Evolutionary conservation across 192 early-diverging fungal species (phyloP), one percentile per base, ranked within the genome.

Genomic region (Coemansia nantahalensis): DNA sequence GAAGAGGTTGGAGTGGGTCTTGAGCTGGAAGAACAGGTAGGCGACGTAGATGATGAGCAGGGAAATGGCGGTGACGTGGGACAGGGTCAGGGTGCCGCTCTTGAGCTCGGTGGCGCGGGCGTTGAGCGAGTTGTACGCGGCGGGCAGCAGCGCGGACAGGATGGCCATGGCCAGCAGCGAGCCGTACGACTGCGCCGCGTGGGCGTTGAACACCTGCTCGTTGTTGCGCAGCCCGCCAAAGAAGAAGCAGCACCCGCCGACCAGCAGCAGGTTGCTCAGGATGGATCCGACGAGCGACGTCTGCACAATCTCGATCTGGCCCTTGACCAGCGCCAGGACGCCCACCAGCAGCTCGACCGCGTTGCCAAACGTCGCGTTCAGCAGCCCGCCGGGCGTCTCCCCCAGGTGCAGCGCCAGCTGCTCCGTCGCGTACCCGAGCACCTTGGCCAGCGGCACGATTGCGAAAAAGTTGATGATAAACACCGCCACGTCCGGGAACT

Each of bases 381-480:
- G 62, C 13, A 98, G 79, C 16, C 88, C 92, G 37, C 93, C 95
- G 34, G 95, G 76, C 31, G 83, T 70, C 32, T 81, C 79, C 52
- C 83, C 82, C 31, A 79, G 48, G 23, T 74, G 56, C 65, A 80
- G 59, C 0, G 79, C 77, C 50, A 90, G 43, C 54, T 94, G 84
- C 43, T 94, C 90, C 19, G 91, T 94, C 12, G 85, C 83, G 43
- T 84, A 70, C 40, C 81, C 85, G 7, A 89, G 75, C 41, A 86
- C 62, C 56, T 95, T 93, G 21, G 95, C 94, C 35, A 98, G 69
- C 21, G 93, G 91, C 19, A 98, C 68, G 38, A 96, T 91, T 7
- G 90, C 94, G 21, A 91, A 81, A 39, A 97, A 93, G 81, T 96
- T 98, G 37, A 93, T 74, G 16, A 80, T 45, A 54, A 98, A 98